Base-by-base conservation (phyloP, 306 rosid species). In the Astragalus glycyphyllos region DNA sequence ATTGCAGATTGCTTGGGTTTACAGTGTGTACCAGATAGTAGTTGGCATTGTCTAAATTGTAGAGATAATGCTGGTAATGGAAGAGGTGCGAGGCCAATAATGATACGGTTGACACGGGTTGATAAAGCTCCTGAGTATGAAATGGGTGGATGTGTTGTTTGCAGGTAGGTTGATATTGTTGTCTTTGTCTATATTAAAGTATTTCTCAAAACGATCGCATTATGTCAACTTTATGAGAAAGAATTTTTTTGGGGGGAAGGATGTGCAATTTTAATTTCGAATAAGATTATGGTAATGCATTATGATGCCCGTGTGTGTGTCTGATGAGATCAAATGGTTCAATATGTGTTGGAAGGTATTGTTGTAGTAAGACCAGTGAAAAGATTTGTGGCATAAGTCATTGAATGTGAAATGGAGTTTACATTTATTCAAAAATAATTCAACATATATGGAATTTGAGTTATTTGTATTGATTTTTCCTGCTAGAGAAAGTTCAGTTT, bases 101-200 rank as follows among this genome's bases (percentile, higher is more conserved):
- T 91, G 66, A 87, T 95, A 73, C 84, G 92, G 78, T 87, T 91
- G 85, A 89, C 96, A 15, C 81, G 96, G 59, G 91, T 87, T 35
- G 97, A 91, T 68, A 87, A 87, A 78, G 84, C 88, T 29, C 96
- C 97, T 3, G 97, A 91, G 17, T 83, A 73, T 79, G 96, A 89
- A 78, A 89, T 89, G 81, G 99, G 99, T 55, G 99, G 99, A 68
- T 95, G 99, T 67, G 96, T 91, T 76, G 90, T 95, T 72, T 95
- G 99, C 86, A 91, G 96, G 99, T 94, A 65, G 71, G 84, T 65
- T 65, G 79, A 51, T 76, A 53, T 34, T 49, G 48, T 56, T 77
- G 81, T 77, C 69, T 50, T 56, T 77, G 81, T 77, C 69, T 50
- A 13, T 35, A 65, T 48, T 65, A 4, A 31, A 31, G 31, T 15